These are phyloP conservation scores for Stachybotrys chartarum DNA, from an alignment of 2,329 filamentous ascomycete species.

Conservation along the genomic window DNA sequence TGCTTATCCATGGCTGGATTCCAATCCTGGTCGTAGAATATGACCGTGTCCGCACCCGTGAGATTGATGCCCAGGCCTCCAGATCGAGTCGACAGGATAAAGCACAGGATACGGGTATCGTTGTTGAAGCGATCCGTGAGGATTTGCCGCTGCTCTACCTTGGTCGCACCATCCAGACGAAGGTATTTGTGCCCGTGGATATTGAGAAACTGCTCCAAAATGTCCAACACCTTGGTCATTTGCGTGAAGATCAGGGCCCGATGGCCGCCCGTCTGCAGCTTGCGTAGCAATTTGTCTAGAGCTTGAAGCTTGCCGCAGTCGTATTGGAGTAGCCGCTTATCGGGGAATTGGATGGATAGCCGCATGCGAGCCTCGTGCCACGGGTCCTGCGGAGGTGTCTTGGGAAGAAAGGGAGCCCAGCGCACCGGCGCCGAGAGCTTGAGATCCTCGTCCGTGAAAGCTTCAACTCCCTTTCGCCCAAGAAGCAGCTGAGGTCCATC, in stretches of 20 bases:
- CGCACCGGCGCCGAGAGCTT: slow-evolving; percentile 49
- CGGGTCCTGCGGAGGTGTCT: slow-evolving; percentile 59
- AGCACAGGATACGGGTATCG: slow-evolving; percentile 84
- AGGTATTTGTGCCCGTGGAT: slow-evolving; percentile 97
- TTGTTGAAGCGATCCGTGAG: slow-evolving; percentile 96
- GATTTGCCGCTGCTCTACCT: slow-evolving; percentile 91
- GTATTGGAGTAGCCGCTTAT: slow-evolving; percentile 92
- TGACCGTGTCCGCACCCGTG: slow-evolving; percentile 93
- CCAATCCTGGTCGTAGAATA: slow-evolving; percentile 99
- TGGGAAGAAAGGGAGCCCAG: slow-evolving; percentile 49
- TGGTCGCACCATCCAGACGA: slow-evolving; percentile 91
- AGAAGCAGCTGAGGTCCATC: slow-evolving; percentile 65
- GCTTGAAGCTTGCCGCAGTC: slow-evolving; percentile 95
- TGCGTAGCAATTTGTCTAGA: slow-evolving; percentile 76
- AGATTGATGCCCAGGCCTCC: slow-evolving; percentile 94
- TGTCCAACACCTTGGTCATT: slow-evolving; percentile 98
- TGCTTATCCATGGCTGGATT: slow-evolving; percentile 99
- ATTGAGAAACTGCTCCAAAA: slow-evolving; percentile 94
- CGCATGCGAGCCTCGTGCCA: slow-evolving; percentile 93
- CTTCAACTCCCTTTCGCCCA: slow-evolving; percentile 50
- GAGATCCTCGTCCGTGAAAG: slow-evolving; percentile 50
- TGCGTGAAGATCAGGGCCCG: slow-evolving; percentile 97
- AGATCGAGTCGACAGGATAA: slow-evolving; percentile 91
- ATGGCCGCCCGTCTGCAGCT: slow-evolving; percentile 82
- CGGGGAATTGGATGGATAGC: slow-evolving; percentile 90